A percentile compares a stretch with the other conserved stretches of the same genome.
Evolutionary conservation across 2,329 filamentous ascomycete genomes (phyloP).

Genomic region (Claviceps capensis): DNA sequence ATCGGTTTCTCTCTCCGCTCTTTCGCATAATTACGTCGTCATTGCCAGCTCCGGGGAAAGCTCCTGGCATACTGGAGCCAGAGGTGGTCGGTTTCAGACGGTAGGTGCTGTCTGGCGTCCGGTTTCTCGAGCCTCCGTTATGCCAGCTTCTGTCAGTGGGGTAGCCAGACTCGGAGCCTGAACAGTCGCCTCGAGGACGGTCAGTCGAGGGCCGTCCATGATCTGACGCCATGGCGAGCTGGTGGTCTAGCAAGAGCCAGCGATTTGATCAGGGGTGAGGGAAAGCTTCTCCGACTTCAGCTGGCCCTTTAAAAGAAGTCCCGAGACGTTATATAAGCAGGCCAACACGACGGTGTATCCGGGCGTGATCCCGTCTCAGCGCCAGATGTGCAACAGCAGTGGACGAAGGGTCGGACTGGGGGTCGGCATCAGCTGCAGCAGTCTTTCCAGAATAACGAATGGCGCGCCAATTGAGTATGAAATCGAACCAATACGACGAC

Average conservation of each 20-base stretch:
- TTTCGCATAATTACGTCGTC: slow-evolving; percentile 30
- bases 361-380: slow-evolving; percentile 13
- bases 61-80: slow-evolving; percentile 19
- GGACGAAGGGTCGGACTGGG: slow-evolving; percentile 17
- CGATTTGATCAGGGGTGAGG: not conserved
- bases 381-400: slow-evolving; percentile 19
- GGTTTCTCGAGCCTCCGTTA: slow-evolving; percentile 18
- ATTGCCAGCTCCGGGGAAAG: slow-evolving; percentile 17
- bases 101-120: slow-evolving; percentile 23
- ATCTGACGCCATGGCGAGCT: slow-evolving; percentile 29
- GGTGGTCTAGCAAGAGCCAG: slow-evolving; percentile 1
- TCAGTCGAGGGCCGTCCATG: slow-evolving; percentile 29
- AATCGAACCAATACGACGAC: slow-evolving; percentile 5
- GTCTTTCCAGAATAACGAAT: slow-evolving; percentile 6
- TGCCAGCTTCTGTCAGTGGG: slow-evolving; percentile 23
- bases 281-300: slow-evolving; percentile 4
- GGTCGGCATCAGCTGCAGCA: slow-evolving; percentile 24
- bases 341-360: slow-evolving; percentile 1
- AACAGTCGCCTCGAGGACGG: slow-evolving; percentile 18
- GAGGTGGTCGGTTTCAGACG: slow-evolving; percentile 21
- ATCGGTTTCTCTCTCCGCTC: slow-evolving; percentile 45
- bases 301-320: slow-evolving; percentile 10
- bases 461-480: slow-evolving; percentile 15
- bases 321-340: not conserved
- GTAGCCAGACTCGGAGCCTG: slow-evolving; percentile 17